These are phyloP conservation scores for Protomyces inouyei DNA, from an alignment of 1,139 yeast genomes.

Conservation along the genomic window DNA sequence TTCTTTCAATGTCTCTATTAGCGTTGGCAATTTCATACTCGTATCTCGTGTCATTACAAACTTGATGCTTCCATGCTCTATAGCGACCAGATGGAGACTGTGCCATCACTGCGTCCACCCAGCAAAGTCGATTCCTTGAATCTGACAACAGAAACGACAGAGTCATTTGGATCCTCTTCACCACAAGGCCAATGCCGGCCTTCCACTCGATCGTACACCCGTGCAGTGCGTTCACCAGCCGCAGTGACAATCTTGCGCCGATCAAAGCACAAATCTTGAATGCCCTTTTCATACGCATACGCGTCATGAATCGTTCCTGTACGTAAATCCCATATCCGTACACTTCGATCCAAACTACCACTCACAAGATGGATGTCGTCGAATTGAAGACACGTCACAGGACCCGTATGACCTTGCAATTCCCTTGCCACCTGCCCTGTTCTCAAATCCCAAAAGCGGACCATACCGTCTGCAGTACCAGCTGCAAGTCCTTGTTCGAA, in stretches of 20 bases:
- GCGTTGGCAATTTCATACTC: background rate
- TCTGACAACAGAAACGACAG: conserved; percentile 42
- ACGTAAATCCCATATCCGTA: conserved; percentile 68
- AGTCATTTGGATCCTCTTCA: conserved; percentile 40
- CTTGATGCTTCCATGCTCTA: background rate
- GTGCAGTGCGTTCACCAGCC: conserved; percentile 48
- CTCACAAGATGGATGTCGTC: conserved; percentile 60
- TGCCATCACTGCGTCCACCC: conserved; percentile 58
- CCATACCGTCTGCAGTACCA: conserved; percentile 71
- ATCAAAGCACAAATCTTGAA: conserved; percentile 54
- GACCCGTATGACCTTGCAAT: conserved; percentile 64
- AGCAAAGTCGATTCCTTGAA: conserved; percentile 59
- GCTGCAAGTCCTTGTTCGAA: conserved; percentile 69
- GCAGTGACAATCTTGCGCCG: conserved; percentile 51
- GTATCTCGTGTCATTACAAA: background rate
- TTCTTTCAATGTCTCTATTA: background rate
- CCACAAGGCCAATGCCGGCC: conserved; percentile 53
- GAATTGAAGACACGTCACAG: conserved; percentile 64
- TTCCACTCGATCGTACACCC: conserved; percentile 53
- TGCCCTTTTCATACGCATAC: conserved; percentile 53
- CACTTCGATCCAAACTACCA: conserved; percentile 60
- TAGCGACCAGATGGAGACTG: conserved; percentile 51
- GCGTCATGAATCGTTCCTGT: conserved; percentile 60
- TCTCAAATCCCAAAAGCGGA: conserved; percentile 70
- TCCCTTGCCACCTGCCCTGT: conserved; percentile 63